Base-by-base conservation (phyloP, 768 basidiomycete species). In the Pleurotus giganteus region DNA sequence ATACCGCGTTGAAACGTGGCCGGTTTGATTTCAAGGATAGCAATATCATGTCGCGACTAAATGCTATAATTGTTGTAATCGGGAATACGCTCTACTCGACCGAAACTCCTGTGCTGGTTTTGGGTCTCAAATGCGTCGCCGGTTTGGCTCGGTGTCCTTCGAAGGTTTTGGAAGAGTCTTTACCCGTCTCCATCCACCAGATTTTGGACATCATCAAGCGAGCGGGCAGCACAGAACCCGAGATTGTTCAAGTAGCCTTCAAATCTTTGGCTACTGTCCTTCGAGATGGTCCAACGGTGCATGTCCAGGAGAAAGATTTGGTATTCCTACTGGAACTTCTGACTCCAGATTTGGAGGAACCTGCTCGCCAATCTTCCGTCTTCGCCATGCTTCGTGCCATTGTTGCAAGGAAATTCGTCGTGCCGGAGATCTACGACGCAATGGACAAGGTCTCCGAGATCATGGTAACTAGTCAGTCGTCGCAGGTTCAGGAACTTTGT, bases 381-480 rank as follows among this genome's bases (percentile, higher is more conserved):
- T 98, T 99, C 67, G 74, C 89, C 1, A 81, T 98, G 61, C 81
- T 99, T 13, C 88, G 93, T 8, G 89, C 94, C 23, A 93, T 98
- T 60, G 86, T 98, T 13, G 81, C 88, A 4, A 85, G 95, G 28
- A 92, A 91, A 65, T 90, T 98, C 58, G 86, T 98, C 28, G 91
- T 96, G 0, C 92, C 92, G 0, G 97, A 98, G 69, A 88, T 99
- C 47, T 99, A 99, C 72, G 95, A 98, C 68, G 72, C 95, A 31
- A 98, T 99, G 95, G 91, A 92, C 57, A 85, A 86, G 56, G 86
- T 98, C 19, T 86, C 93, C 2, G 88, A 93, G 60, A 83, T 96
- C 61, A 86, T 97, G 79, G 92, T 99, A 36, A 95, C 94, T 11
- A 94, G 83, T 60, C 96, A 98, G 68, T 94, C 95, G 2, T 69